phyloP scores from a whole-genome alignment of 768 basidiomycete species.

The Phaeotremella fagi region DNA sequence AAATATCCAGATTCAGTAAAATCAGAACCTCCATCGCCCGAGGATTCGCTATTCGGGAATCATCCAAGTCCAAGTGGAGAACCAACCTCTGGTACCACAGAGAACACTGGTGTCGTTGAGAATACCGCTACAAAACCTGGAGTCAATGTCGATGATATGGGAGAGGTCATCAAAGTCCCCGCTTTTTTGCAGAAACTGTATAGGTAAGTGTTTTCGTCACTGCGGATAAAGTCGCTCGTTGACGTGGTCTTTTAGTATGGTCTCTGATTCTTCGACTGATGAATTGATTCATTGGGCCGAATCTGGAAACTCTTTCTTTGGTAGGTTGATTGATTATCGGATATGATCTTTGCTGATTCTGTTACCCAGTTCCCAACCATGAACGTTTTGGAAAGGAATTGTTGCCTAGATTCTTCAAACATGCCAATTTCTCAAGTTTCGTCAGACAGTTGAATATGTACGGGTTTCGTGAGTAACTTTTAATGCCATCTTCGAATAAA shows the following conservation, averaged over 20 bases:
- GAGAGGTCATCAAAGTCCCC: slow-evolving; percentile 55
- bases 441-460: slow-evolving; percentile 49
- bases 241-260: slow-evolving; percentile 62
- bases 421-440: slow-evolving; percentile 49
- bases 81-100: neutral
- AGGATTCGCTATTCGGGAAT: neutral
- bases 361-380: slow-evolving; percentile 70
- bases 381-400: slow-evolving; percentile 81
- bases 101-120: neutral
- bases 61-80: neutral
- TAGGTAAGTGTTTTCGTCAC: slow-evolving; percentile 61
- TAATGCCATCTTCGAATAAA: neutral
- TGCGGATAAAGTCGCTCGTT: neutral
- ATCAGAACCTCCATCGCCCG: slow-evolving; percentile 15
- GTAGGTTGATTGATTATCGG: slow-evolving; percentile 50
- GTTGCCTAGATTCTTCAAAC: slow-evolving; percentile 50
- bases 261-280: slow-evolving; percentile 75
- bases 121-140: slow-evolving; percentile 19
- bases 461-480: slow-evolving; percentile 65
- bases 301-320: slow-evolving; percentile 85
- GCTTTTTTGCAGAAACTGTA: slow-evolving; percentile 90
- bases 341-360: slow-evolving; percentile 4
- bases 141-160: slow-evolving; percentile 40
- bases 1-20: slow-evolving; percentile 8
- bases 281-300: slow-evolving; percentile 89